These are phyloP conservation scores for Pichia sp. DNA, from an alignment of 1,139 yeast genomes.

Conservation along the genomic window DNA sequence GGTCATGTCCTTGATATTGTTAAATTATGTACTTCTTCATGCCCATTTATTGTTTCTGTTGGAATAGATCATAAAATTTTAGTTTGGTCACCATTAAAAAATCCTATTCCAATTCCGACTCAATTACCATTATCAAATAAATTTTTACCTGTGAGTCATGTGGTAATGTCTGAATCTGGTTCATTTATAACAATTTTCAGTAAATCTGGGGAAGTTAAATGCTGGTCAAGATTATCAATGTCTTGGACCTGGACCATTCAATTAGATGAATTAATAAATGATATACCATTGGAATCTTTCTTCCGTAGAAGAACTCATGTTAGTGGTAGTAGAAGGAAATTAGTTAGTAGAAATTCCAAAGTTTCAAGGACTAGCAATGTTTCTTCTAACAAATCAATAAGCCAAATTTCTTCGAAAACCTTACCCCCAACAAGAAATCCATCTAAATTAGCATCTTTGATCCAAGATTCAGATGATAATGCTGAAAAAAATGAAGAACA, in stretches of 20 bases:
- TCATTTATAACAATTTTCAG: conserved; percentile 54
- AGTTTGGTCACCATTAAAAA: conserved; percentile 66
- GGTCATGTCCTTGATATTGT: conserved; percentile 63
- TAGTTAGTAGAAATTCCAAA: conserved; percentile 11
- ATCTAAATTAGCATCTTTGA: background rate
- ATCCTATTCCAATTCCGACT: conserved; percentile 42
- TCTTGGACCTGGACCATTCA: conserved; percentile 48
- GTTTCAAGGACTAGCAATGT: background rate
- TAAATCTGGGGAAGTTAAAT: conserved; percentile 44
- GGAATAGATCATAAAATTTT: conserved; percentile 68
- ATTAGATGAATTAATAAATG: conserved; percentile 28
- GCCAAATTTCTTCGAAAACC: too few relatives aligned
- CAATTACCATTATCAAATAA: conserved; percentile 38
- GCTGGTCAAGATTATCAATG: conserved; percentile 51
- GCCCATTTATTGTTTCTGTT: conserved; percentile 59
- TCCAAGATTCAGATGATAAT: background rate
- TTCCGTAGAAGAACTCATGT: conserved; percentile 39
- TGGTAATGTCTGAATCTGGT: conserved; percentile 57
- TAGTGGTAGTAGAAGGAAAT: conserved; percentile 10
- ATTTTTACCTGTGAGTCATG: conserved; percentile 64
- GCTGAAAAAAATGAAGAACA: background rate
- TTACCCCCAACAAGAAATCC: background rate
- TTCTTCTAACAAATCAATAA: background rate
- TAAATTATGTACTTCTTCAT: conserved; percentile 48
- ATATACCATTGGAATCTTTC: conserved; percentile 48